Evolutionary conservation across 495 filamentous ascomycete genomes (phyloP).

Genomic region (Penicillium cataractarum): DNA sequence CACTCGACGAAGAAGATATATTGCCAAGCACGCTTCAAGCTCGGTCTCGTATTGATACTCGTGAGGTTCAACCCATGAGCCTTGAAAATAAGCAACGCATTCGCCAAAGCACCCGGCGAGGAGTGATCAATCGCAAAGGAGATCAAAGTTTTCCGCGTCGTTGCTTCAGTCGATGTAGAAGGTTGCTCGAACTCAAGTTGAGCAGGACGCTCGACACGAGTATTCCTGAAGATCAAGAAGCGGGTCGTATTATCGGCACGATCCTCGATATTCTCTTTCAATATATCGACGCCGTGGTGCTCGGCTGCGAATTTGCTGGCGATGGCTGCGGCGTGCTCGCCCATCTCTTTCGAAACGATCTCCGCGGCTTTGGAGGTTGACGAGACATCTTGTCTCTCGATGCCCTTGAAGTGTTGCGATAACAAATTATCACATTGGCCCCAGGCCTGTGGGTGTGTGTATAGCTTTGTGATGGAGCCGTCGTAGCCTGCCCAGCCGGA

Average conservation of each 20-base stretch:
- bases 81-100: conserved; percentile 79
- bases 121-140: conserved; percentile 81
- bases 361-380: conserved; percentile 84
- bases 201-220: conserved; percentile 28
- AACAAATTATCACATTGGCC: conserved; percentile 88
- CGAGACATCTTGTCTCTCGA: conserved; percentile 81
- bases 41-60: conserved; percentile 86
- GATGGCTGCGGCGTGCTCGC: conserved; percentile 72
- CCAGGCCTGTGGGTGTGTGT: conserved; percentile 93
- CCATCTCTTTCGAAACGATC: conserved; percentile 63
- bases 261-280: conserved; percentile 82
- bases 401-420: conserved; percentile 61
- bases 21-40: conserved; percentile 74
- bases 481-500: conserved; percentile 32
- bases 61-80: conserved; percentile 76
- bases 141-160: conserved; percentile 69
- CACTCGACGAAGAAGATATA: conserved; percentile 97
- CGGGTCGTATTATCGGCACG: conserved; percentile 80
- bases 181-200: conserved; percentile 26
- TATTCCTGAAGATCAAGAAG: conserved; percentile 75
- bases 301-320: conserved; percentile 73
- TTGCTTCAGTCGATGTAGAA: conserved; percentile 19
- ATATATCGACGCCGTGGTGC: conserved; percentile 63
- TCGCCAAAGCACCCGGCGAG: conserved; percentile 77
- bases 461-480: conserved; percentile 56